Base-by-base conservation (phyloP, 441 rosid genomes). In the Erodium chrysanthum region DNA sequence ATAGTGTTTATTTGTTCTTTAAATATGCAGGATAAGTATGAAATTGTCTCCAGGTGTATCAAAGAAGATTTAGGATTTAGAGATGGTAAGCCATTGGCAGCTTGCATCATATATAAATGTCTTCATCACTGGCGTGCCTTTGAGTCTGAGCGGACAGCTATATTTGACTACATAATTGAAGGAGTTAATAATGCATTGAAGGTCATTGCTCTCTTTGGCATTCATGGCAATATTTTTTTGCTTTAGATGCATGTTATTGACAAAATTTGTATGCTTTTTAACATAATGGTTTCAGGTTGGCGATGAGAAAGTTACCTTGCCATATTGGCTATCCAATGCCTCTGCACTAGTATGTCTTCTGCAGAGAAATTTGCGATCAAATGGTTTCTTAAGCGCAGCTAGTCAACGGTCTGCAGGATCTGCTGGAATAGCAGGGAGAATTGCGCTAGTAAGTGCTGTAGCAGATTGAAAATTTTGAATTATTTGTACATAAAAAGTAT, bases 61-160 rank as follows among this genome's bases (percentile, higher is more conserved):
- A 91, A 80, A 78, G 99, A 91, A 83, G 81, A 85, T 74, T 70
- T 87, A 76, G 97, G 99, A 33, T 94, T 94, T 73, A 71, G 74
- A 70, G 80, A 79, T 81, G 91, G 90, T 59, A 94, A 88, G 80
- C 99, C 97, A 23, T 75, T 90, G 70, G 96, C 96, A 73, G 97
- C 96, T 76, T 90, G 96, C 79, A 80, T 91, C 66, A 84, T 90
- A 70, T 91, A 86, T 82, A 87, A 86, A 81, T 90, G 91, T 83
- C 97, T 94, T 79, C 84, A 84, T 77, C 90, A 87, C 67, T 91
- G 99, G 99, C 99, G 81, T 75, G 88, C 97, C 79, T 92, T 88
- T 73, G 97, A 95, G 77, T 88, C 97, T 64, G 99, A 92, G 81
- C 80, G 95, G 73, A 88, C 96, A 7, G 78, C 89, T 66, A 88